Evolutionary conservation across 257 asterid genomes (phyloP).

Genomic region (Solanum okadae): DNA sequence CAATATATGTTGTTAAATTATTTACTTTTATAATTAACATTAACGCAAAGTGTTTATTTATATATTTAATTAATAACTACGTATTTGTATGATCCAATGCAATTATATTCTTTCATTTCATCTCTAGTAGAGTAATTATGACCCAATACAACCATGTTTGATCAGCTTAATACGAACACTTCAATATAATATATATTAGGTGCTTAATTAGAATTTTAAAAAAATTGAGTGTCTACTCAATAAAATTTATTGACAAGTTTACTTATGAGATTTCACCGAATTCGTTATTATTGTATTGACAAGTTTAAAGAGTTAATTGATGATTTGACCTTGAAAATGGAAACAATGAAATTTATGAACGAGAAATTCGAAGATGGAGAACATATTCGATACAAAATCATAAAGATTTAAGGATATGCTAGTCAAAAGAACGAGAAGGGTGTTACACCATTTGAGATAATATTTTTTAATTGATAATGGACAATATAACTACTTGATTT

Average conservation of each 20-base stretch:
- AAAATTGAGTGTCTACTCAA: neutral
- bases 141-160: neutral
- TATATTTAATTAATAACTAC: too few relatives aligned
- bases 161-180: neutral
- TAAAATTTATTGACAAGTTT: neutral
- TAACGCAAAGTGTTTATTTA: neutral
- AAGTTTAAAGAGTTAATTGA: too few relatives aligned
- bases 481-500: neutral
- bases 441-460: too few relatives aligned
- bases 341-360: too few relatives aligned
- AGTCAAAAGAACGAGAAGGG: too few relatives aligned
- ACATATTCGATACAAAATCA: too few relatives aligned
- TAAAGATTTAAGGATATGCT: too few relatives aligned
- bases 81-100: neutral
- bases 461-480: neutral
- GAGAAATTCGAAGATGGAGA: too few relatives aligned
- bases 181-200: neutral
- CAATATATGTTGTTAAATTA: too few relatives aligned
- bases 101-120: neutral
- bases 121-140: neutral
- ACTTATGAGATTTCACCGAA: neutral
- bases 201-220: neutral
- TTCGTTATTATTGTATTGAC: neutral
- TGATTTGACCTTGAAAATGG: neutral
- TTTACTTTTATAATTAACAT: too few relatives aligned